A percentile compares a stretch with the other conserved stretches of the same genome.
phyloP scores from a whole-genome alignment of 2,329 filamentous ascomycete genomes.

The Ophiostoma fasciatum region DNA sequence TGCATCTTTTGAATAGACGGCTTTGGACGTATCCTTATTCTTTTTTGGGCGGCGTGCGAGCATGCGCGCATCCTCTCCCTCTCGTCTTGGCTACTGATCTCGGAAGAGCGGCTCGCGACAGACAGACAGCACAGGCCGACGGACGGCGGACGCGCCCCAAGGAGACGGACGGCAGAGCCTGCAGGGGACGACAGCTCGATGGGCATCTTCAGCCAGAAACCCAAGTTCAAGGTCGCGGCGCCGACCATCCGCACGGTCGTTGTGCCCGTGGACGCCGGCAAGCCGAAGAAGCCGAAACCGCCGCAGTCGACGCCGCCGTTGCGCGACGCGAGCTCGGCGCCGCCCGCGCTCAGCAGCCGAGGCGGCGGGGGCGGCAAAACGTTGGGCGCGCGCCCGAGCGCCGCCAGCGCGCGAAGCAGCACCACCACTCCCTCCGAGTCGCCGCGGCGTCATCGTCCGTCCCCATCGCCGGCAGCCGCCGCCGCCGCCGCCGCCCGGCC shows the following conservation, averaged over 20 bases:
- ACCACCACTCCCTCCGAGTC: constrained; percentile 6
- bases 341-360: constrained; percentile 14
- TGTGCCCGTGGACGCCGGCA: constrained; percentile 28
- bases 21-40: too few species aligned
- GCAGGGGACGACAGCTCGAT: constrained; percentile 15
- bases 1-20: too few species aligned
- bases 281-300: constrained; percentile 19
- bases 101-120: too few species aligned
- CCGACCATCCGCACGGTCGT: constrained; percentile 38
- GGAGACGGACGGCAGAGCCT: too few species aligned
- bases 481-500: constrained; percentile 5
- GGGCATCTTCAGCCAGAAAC: constrained; percentile 27
- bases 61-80: too few species aligned
- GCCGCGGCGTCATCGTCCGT: too few species aligned
- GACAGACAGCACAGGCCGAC: too few species aligned
- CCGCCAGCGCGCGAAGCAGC: constrained; percentile 23
- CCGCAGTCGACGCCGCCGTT: not conserved
- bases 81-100: too few species aligned
- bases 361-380: constrained; percentile 23
- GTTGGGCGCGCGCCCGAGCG: too few species aligned
- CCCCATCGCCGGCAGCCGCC: too few species aligned
- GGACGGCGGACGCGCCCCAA: too few species aligned
- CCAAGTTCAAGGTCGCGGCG: constrained; percentile 36
- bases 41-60: too few species aligned
- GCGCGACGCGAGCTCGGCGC: not conserved